Conservation (phyloP, 495 filamentous ascomycete species). For the Xylaria castorea region DNA sequence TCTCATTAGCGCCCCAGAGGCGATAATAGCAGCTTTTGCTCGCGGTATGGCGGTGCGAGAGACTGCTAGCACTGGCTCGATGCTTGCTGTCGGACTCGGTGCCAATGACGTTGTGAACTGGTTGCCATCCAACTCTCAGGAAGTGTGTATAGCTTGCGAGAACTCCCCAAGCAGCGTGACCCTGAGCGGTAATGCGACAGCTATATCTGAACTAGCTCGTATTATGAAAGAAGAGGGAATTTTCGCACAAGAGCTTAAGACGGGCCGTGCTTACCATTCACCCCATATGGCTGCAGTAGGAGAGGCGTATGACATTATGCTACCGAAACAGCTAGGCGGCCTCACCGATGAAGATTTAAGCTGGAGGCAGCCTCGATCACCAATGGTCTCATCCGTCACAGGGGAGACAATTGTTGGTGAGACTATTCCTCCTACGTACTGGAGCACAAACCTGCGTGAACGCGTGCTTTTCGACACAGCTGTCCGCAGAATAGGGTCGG, state of each 20-base stretch:
- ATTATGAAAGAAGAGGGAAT: background rate
- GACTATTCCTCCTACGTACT: slow-evolving; percentile 40
- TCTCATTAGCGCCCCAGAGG: slow-evolving; percentile 45
- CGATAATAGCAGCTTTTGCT: slow-evolving; percentile 59
- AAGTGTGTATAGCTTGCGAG: background rate
- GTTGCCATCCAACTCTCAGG: background rate
- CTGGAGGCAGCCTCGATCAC: slow-evolving; percentile 24
- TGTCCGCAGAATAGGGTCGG: slow-evolving; percentile 27
- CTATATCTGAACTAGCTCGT: slow-evolving; percentile 34
- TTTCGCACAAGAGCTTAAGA: background rate
- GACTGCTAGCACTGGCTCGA: slow-evolving; percentile 42
- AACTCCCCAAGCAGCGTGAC: background rate
- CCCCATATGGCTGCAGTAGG: background rate
- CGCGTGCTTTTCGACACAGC: slow-evolving; percentile 54
- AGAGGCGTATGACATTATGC: slow-evolving; percentile 28
- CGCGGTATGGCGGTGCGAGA: slow-evolving; percentile 48
- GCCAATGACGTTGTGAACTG: background rate
- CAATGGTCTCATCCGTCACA: slow-evolving; percentile 46
- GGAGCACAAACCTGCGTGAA: slow-evolving; percentile 54
- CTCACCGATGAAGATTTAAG: slow-evolving; percentile 26
- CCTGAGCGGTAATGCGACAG: slow-evolving; percentile 17
- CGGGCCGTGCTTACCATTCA: slow-evolving; percentile 6
- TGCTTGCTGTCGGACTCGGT: slow-evolving; percentile 51
- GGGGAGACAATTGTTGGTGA: slow-evolving; percentile 16
- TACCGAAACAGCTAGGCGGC: slow-evolving; percentile 24